Percentiles rank a stretch among this genome's conserved stretches.
Conservation (phyloP, 2,329 filamentous ascomycete genomes). For the Mariannaea sp. region DNA sequence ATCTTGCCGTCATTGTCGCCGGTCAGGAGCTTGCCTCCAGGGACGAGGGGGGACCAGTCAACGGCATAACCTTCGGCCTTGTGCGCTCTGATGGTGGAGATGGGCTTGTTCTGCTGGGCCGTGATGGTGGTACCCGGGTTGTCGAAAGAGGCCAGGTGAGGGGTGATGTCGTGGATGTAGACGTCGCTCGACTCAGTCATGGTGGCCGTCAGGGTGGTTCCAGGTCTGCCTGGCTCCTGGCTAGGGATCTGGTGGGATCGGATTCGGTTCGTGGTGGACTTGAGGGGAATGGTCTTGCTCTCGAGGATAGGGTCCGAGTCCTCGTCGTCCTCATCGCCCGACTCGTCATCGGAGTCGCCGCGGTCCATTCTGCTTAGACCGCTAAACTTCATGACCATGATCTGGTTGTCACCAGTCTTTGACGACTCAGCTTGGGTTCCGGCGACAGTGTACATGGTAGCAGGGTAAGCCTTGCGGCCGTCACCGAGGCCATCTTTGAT, state of each 20-base stretch:
- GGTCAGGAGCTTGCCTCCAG: constrained; percentile 84
- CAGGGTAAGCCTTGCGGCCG: constrained; percentile 89
- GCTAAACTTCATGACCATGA: constrained; percentile 96
- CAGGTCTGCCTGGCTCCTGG: constrained; percentile 70
- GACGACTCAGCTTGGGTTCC: constrained; percentile 87
- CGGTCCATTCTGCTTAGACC: constrained; percentile 86
- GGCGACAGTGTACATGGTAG: constrained; percentile 91
- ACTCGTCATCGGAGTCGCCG: constrained; percentile 69
- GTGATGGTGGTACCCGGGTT: constrained; percentile 81
- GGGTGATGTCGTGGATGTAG: constrained; percentile 91
- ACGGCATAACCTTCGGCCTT: constrained; percentile 92
- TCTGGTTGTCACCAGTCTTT: constrained; percentile 82
- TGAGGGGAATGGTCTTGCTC: constrained; percentile 84
- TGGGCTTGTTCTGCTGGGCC: constrained; percentile 83
- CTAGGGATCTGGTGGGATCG: constrained; percentile 81
- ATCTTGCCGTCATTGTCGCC: constrained; percentile 92
- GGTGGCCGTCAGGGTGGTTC: constrained; percentile 82
- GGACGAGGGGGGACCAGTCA: constrained; percentile 86
- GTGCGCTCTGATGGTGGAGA: constrained; percentile 87
- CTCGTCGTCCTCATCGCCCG: constrained; percentile 76
- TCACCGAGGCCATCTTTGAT: constrained; percentile 85
- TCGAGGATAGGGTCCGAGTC: constrained; percentile 88
- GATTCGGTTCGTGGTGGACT: constrained; percentile 90
- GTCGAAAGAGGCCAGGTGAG: constrained; percentile 88
- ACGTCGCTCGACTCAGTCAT: constrained; percentile 92